Conservation (phyloP, 345 rosid genomes). For the Dovyalis caffra region DNA sequence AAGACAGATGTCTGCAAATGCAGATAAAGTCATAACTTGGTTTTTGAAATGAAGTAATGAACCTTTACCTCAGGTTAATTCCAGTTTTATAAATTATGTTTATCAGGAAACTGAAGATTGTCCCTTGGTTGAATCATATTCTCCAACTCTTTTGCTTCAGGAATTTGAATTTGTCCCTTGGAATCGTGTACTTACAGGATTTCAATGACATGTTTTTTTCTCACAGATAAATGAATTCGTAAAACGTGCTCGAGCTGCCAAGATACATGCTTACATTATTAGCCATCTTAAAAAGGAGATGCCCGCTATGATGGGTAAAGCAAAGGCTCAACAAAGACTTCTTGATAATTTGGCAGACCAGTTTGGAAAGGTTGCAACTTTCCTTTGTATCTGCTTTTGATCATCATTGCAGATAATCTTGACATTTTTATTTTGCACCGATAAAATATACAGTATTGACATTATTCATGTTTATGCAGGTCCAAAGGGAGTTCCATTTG, state of each 20-base stretch:
- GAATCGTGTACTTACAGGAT: background rate
- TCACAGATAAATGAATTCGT: constrained; percentile 88
- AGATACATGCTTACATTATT: constrained; percentile 86
- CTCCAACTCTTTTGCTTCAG: background rate
- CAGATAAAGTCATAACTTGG: background rate
- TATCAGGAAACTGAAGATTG: too few species aligned
- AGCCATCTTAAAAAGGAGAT: constrained; percentile 90
- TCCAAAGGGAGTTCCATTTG: constrained; percentile 79
- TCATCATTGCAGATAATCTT: background rate
- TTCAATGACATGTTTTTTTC: constrained; percentile 4
- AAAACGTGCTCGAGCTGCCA: constrained; percentile 94
- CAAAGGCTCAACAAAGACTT: constrained; percentile 80
- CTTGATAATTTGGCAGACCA: constrained; percentile 71
- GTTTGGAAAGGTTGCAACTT: constrained; percentile 61
- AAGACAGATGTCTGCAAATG: background rate
- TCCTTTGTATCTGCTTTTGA: background rate
- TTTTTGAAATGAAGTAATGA: too few species aligned
- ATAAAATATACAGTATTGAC: too few species aligned
- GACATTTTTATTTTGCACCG: background rate
- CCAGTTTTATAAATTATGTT: too few species aligned
- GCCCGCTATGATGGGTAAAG: constrained; percentile 94
- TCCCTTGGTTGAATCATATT: background rate
- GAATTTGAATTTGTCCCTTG: background rate
- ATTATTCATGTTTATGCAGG: constrained; percentile 36
- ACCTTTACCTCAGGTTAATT: background rate